phyloP scores from a whole-genome alignment of 306 rosid genomes.

The Vicia sativa region DNA sequence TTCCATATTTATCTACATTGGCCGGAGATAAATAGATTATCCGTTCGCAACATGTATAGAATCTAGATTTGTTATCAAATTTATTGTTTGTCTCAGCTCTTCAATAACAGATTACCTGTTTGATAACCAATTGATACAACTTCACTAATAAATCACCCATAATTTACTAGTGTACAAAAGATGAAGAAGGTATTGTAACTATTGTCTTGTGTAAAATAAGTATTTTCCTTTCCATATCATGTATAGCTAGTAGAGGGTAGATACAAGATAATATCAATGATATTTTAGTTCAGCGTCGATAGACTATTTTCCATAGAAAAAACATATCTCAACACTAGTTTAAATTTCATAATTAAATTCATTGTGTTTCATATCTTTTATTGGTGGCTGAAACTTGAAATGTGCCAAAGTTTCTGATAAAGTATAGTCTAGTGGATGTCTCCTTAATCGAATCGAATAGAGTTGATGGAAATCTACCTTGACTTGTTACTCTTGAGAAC shows the following conservation, averaged over 20 bases:
- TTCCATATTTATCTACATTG: background rate
- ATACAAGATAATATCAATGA: background rate
- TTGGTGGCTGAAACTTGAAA: too few species aligned
- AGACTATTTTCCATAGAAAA: background rate
- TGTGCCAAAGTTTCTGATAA: too few species aligned
- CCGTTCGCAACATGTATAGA: background rate
- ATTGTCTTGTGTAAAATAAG: background rate
- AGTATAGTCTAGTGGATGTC: too few species aligned
- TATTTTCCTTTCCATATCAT: background rate
- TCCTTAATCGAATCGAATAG: too few species aligned
- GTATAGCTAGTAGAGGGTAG: conserved; percentile 20
- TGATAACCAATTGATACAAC: background rate
- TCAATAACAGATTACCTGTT: background rate
- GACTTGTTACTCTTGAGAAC: conserved; percentile 3
- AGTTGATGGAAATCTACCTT: conserved; percentile 1
- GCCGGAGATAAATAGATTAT: background rate
- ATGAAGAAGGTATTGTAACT: background rate
- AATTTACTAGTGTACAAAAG: background rate
- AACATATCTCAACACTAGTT: background rate
- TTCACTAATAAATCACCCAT: background rate
- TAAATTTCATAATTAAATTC: conserved; percentile 11
- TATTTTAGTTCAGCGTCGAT: background rate
- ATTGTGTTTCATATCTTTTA: conserved; percentile 20
- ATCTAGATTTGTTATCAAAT: background rate
- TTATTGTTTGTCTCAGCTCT: background rate